Evolutionary conservation across 371 early-diverging fungal species (phyloP), one percentile per base, ranked within the genome.

Genomic region (Mucor irregularis): DNA sequence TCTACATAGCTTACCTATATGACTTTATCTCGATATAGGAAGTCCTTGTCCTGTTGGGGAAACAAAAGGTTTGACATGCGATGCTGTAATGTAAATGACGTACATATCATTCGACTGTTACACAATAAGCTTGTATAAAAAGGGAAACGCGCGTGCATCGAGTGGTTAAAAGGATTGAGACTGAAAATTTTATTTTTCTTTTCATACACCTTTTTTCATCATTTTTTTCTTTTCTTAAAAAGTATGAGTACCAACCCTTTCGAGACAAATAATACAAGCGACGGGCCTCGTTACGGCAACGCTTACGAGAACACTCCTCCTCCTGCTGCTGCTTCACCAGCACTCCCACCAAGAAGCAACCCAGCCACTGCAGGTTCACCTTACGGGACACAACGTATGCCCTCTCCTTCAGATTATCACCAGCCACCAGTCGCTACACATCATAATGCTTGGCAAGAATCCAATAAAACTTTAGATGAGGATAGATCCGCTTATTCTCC

Each of bases 331-430:
- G 34, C 49, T 24, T 55, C 54, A 44, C 64, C 64, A 22, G 64
- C 56, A 8, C 62, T 62, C 40, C 54, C 63, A 21, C 63, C 58
- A 24, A 49, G 55, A 58, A 42, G 13, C 24, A 58, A 58, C 44
- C 42, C 49, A 26, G 24, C 9, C 9, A 21, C 35, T 3, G 21
- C 16, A 11, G 9, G 19, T 9, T 63, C 57, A 16, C 64, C 58
- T 30, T 53, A 49, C 8, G 52, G 38, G 22, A 53, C 58, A 26
- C 56, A 62, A 30, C 58, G 59, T 38, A 62, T 62, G 62, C 62
- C 77, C 14, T 73, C 74, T 9, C 77, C 77, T 4, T 67, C 76
- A 5, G 57, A 71, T 16, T 72, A 72, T 49, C 62, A 37, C 6
- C 61, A 50, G 35, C 30, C 53, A 8, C 61, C 44, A 24, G 10